Base-by-base conservation (phyloP, 352 stramenopile genomes). In the Phytophthora constricta region DNA sequence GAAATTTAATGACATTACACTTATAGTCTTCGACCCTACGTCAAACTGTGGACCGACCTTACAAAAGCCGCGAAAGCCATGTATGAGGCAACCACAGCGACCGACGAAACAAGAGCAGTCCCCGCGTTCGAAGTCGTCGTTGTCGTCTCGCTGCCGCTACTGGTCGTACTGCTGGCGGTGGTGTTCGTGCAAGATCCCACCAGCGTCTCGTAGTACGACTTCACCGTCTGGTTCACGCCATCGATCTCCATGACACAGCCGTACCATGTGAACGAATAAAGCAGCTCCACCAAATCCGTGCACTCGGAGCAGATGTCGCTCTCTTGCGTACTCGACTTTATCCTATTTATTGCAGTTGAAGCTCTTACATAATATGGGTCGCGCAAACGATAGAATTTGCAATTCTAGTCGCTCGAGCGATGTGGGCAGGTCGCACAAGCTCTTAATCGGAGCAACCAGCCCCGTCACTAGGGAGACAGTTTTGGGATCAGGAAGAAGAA, bases 301-400 rank as follows among this genome's bases (percentile, higher is more conserved):
- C 61, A 69, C 47, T 69, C 51, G 61, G 61, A 51, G 28, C 61
- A 69, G 23, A 69, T 57, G 25, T 46, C 61, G 14, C 39, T 42
- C 31, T 59, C 28, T 37, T 58, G 39, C 26, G 49, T 48, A 11
- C 33, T 20, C 23, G 61, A 61, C 2, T n/a, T n/a, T n/a, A n/a
- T n/a, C n/a, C n/a, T n/a, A n/a, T n/a, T n/a, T n/a, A n/a, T n/a
- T n/a, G n/a, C n/a, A n/a, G n/a, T n/a, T n/a, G n/a, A n/a, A n/a
- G n/a, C n/a, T n/a, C n/a, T n/a, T n/a, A n/a, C n/a, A n/a, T n/a
- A n/a, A n/a, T n/a, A n/a, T n/a, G n/a, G n/a, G n/a, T n/a, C n/a
- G n/a, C n/a, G n/a, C n/a, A n/a, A n/a, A n/a, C n/a, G n/a, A n/a
- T n/a, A n/a, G n/a, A n/a, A n/a, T n/a, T n/a, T n/a, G n/a, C n/a